These are phyloP conservation scores for Biscogniauxia sp. DNA, from an alignment of 2,329 filamentous ascomycete species.

Conservation along the genomic window DNA sequence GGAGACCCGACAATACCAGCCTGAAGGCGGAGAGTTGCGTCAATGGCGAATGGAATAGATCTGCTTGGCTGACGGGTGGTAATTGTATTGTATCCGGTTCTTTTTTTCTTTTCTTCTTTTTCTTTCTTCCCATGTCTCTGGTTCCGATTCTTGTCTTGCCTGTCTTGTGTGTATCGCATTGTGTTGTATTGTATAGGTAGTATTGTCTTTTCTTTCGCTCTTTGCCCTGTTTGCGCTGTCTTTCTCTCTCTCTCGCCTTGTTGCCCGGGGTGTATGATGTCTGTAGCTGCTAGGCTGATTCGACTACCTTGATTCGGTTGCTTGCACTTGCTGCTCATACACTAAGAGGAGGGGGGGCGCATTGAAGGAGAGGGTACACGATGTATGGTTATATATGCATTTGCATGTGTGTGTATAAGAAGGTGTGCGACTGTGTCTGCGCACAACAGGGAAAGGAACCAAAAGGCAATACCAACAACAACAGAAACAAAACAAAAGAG, in stretches of 20 bases:
- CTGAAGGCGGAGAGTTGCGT: constrained; percentile 9
- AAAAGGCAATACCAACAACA: constrained; percentile 1
- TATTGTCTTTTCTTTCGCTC: neutral
- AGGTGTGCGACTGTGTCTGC: neutral
- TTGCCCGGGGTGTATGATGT: neutral
- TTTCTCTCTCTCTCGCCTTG: neutral
- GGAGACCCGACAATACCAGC: constrained; percentile 1
- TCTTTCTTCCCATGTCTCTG: too few relatives aligned
- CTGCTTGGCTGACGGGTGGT: neutral
- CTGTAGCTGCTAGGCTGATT: neutral
- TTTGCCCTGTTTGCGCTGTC: constrained; percentile 4
- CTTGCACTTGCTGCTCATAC: neutral
- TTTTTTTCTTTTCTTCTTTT: too few relatives aligned
- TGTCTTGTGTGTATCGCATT: too few relatives aligned
- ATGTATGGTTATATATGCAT: neutral
- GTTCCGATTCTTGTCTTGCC: too few relatives aligned
- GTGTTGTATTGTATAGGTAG: neutral
- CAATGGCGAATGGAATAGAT: constrained; percentile 10
- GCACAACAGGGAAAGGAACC: neutral
- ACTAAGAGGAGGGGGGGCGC: neutral
- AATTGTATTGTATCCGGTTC: neutral
- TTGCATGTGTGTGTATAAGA: neutral
- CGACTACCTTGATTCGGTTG: neutral
- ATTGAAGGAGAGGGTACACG: constrained; percentile 2
- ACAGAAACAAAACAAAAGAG: neutral